Evolutionary conservation across 805 yeast genomes (phyloP).

Genomic region (Cyberlindnera misumaiensis): DNA sequence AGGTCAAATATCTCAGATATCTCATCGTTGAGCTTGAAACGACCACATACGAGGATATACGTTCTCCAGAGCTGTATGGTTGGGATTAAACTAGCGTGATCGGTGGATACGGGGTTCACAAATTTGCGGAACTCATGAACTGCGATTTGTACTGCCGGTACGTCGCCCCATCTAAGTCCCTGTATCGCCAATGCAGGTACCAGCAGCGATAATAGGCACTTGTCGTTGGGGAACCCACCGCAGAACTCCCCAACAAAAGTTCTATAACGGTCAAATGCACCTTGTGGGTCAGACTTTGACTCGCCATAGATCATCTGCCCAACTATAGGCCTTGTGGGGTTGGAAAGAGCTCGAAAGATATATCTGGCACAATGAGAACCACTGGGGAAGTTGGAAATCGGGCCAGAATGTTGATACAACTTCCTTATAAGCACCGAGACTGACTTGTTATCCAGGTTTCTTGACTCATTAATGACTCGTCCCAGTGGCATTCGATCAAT

Average conservation of each 20-base stretch:
- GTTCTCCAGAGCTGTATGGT: slow-evolving; percentile 39
- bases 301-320: slow-evolving; percentile 25
- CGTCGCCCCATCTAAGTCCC: slow-evolving; percentile 38
- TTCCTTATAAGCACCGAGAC: slow-evolving; percentile 8
- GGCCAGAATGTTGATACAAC: slow-evolving; percentile 7
- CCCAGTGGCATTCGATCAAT: neutral
- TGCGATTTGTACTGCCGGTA: slow-evolving; percentile 54
- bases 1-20: slow-evolving; percentile 43
- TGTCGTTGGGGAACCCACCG: slow-evolving; percentile 23
- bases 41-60: slow-evolving; percentile 46
- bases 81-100: slow-evolving; percentile 30
- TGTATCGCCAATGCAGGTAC: slow-evolving; percentile 34
- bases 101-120: slow-evolving; percentile 28
- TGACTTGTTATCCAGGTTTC: slow-evolving; percentile 14
- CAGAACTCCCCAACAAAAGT: slow-evolving; percentile 13
- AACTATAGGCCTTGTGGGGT: slow-evolving; percentile 13
- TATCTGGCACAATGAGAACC: slow-evolving; percentile 19
- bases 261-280: slow-evolving; percentile 24
- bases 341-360: slow-evolving; percentile 12
- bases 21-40: slow-evolving; percentile 41
- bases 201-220: slow-evolving; percentile 38
- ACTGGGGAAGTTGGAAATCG: slow-evolving; percentile 4
- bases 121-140: slow-evolving; percentile 45
- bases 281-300: slow-evolving; percentile 26
- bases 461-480: neutral